These are phyloP conservation scores for Pythium aquatile DNA, from an alignment of 352 stramenopile genomes.

Conservation along the genomic window DNA sequence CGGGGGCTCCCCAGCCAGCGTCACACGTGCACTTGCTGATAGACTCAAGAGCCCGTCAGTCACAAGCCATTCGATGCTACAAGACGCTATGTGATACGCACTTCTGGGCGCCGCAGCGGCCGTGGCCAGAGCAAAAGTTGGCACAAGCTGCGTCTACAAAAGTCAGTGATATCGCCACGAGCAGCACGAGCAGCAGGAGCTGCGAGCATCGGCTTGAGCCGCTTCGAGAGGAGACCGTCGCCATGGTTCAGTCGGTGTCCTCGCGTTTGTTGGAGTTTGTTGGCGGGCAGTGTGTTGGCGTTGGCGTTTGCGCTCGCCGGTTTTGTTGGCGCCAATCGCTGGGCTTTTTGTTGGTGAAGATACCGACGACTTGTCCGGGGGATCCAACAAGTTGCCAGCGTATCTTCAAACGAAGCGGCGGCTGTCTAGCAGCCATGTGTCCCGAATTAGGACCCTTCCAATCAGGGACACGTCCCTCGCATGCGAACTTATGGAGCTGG, in stretches of 20 bases:
- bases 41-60: constrained; percentile 3
- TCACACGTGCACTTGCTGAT: constrained; percentile 71
- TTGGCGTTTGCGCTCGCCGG: neutral
- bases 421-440: no score
- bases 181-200: neutral
- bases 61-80: neutral
- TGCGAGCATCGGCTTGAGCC: neutral
- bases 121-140: constrained; percentile 66
- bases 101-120: constrained; percentile 47
- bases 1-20: constrained; percentile 55
- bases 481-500: neutral
- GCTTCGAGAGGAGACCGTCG: neutral
- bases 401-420: constrained; percentile 3
- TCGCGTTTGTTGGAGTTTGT: neutral
- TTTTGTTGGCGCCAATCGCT: neutral
- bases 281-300: neutral
- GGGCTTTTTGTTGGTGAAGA: neutral
- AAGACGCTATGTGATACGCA: constrained; percentile 19
- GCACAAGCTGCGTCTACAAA: constrained; percentile 38
- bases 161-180: neutral
- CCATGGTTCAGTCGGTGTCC: neutral
- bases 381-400: neutral
- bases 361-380: neutral
- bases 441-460: neutral
- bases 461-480: neutral